Evolutionary conservation across 208 protist genomes (phyloP), one percentile per base, ranked within the genome.

Genomic region (Trypanosomatidae sp.): DNA sequence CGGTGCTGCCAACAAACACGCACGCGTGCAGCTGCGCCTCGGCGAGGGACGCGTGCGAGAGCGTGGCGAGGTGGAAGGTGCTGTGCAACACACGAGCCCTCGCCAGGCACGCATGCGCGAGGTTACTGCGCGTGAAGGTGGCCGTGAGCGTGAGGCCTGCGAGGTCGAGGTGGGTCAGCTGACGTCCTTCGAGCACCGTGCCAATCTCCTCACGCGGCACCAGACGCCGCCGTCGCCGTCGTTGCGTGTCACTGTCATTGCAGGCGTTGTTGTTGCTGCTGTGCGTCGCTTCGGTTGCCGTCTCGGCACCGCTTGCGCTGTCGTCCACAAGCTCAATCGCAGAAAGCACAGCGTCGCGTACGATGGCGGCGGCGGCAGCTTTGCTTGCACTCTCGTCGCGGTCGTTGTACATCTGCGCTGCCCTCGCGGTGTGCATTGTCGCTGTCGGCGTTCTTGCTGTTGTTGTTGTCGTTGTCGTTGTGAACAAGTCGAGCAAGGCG

Each of bases 1-100:
- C 71, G 18, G 75, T 63, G 6, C 66, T 42, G 13, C 61, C 65
- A 11, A 83, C 27, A 43, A 92, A 92, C 3, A 72, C 76, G 49
- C 82, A 92, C 2, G 67, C 72, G 53, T 84, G 72, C 38, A 85
- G 83, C 53, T 83, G 64, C 7, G 58, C 63, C 16, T 69, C 75
- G n/a, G 45, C 19, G 20, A 81, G 16, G 38, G 61, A 49, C 8
- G 63, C 66, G 4, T 18, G 6, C 8, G 26, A 44, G 56, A 92
- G 53, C 4, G 35, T 27, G 19, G 66, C 43, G 10, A 77, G 48
- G 44, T 92, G 84, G 45, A 92, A 88, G 20, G 66, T 82, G 60
- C 65, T 55, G 50, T 73, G 56, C 4, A 55, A 50, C 11, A 67
- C 66, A 43, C 71, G 69, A 6, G 61, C 45, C 11, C 55, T 60